Conservation (phyloP, 305 asterid species). For the Rubia balearica region DNA sequence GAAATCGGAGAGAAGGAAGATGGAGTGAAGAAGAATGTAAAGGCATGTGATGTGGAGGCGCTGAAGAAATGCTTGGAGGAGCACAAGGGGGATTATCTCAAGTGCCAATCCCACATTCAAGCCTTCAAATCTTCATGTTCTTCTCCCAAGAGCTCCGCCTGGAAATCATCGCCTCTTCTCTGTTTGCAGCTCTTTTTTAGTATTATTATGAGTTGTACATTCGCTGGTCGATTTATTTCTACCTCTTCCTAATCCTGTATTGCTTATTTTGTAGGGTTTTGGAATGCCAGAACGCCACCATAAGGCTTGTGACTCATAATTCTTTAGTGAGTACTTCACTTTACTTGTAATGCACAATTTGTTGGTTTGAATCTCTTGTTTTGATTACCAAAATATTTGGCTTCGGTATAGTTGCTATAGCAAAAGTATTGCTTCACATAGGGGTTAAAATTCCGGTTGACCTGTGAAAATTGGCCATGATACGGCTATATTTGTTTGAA, state of each 20-base stretch:
- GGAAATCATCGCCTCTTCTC: not conserved
- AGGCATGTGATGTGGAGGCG: constrained; percentile 11
- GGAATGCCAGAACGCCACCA: not conserved
- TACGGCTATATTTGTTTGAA: too few species aligned
- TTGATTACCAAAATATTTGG: not conserved
- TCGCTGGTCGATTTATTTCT: not conserved
- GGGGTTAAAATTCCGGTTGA: not conserved
- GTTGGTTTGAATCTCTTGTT: not conserved
- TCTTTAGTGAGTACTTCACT: not conserved
- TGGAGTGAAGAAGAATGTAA: constrained; percentile 9
- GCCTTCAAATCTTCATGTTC: constrained; percentile 10
- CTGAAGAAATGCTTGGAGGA: constrained; percentile 14
- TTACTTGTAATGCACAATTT: not conserved
- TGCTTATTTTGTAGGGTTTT: not conserved
- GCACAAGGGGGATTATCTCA: constrained; percentile 10
- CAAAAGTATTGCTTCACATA: not conserved
- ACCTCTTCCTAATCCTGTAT: not conserved
- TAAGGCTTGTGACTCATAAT: not conserved
- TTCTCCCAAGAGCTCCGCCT: not conserved
- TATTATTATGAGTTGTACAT: not conserved
- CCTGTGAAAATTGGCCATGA: too few species aligned
- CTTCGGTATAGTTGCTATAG: not conserved
- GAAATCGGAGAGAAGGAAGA: not conserved
- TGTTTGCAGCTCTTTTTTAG: not conserved
- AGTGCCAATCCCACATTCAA: constrained; percentile 8